A percentile compares a stretch with the other conserved stretches of the same genome.
These are phyloP conservation scores for Amanita polypyramis DNA, from an alignment of 768 basidiomycete species.

Conservation along the genomic window DNA sequence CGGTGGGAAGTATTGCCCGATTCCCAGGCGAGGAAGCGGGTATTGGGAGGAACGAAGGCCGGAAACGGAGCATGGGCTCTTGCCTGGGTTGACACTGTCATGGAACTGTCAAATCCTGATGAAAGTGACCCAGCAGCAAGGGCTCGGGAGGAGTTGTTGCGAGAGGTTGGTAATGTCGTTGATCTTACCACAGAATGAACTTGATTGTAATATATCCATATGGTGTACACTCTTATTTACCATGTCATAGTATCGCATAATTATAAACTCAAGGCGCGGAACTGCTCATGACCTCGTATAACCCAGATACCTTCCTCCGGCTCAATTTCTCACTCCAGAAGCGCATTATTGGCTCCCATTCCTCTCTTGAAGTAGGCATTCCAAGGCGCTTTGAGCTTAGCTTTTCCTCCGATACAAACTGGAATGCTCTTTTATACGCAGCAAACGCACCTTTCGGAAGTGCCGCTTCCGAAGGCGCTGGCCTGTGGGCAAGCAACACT, in stretches of 20 bases:
- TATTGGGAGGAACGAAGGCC: conserved; percentile 63
- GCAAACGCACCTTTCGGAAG: conserved; percentile 34
- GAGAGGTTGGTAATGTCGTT: background rate
- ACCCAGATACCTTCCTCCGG: conserved; percentile 44
- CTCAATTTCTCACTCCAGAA: conserved; percentile 73
- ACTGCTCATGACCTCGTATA: conserved; percentile 61
- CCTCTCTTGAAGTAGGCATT: conserved; percentile 68
- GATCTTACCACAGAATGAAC: conserved; percentile 2
- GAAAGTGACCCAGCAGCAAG: background rate
- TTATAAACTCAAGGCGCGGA: background rate
- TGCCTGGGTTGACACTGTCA: conserved; percentile 62
- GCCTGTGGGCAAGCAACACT: conserved; percentile 47
- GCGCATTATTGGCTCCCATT: conserved; percentile 79
- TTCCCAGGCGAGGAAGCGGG: conserved; percentile 25
- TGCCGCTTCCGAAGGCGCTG: conserved; percentile 32
- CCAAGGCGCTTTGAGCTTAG: conserved; percentile 33
- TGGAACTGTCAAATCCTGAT: conserved; percentile 22
- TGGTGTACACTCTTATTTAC: background rate
- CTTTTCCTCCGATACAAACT: conserved; percentile 35
- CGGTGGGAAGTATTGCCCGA: conserved; percentile 52
- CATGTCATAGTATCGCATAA: no score
- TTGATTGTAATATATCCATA: background rate
- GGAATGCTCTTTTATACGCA: conserved; percentile 55
- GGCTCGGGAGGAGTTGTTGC: background rate
- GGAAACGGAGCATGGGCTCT: conserved; percentile 77